These are phyloP conservation scores for Avena atlantica DNA, from an alignment of 176 grass and related monocot species.

Conservation along the genomic window DNA sequence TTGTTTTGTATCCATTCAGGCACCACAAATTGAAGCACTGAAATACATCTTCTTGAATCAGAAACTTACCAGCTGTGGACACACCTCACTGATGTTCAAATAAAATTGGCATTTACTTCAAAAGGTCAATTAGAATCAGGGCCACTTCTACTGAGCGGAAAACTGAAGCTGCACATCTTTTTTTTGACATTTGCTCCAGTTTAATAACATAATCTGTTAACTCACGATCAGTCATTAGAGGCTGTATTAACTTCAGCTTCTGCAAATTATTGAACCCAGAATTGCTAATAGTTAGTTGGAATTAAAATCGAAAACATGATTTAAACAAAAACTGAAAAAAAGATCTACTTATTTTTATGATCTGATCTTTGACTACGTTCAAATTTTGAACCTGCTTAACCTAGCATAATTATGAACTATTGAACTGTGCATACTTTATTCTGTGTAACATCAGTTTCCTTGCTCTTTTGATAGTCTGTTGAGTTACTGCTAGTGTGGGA, in stretches of 20 bases:
- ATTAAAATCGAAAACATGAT: background rate
- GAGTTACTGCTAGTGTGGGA: constrained; percentile 81
- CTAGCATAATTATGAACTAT: constrained; percentile 28
- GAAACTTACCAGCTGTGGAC: background rate
- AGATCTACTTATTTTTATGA: constrained; percentile 1
- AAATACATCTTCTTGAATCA: constrained; percentile 10
- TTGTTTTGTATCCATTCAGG: constrained; percentile 9
- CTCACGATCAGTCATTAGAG: background rate
- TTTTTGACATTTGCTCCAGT: constrained; percentile 29
- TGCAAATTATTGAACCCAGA: constrained; percentile 3
- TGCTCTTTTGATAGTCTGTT: constrained; percentile 72
- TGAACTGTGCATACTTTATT: constrained; percentile 31
- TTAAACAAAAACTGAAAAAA: background rate
- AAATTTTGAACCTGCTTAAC: constrained; percentile 23
- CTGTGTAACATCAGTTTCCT: constrained; percentile 41
- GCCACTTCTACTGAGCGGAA: background rate
- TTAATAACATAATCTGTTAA: background rate
- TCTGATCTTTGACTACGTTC: constrained; percentile 18
- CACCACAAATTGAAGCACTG: background rate
- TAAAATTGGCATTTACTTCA: constrained; percentile 27
- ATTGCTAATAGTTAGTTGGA: constrained; percentile 16
- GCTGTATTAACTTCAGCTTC: background rate
- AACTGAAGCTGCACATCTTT: constrained; percentile 24
- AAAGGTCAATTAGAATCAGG: constrained; percentile 6
- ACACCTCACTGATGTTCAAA: constrained; percentile 24